Evolutionary conservation across 805 yeast genomes (phyloP).

Genomic region (Candida golubevii): DNA sequence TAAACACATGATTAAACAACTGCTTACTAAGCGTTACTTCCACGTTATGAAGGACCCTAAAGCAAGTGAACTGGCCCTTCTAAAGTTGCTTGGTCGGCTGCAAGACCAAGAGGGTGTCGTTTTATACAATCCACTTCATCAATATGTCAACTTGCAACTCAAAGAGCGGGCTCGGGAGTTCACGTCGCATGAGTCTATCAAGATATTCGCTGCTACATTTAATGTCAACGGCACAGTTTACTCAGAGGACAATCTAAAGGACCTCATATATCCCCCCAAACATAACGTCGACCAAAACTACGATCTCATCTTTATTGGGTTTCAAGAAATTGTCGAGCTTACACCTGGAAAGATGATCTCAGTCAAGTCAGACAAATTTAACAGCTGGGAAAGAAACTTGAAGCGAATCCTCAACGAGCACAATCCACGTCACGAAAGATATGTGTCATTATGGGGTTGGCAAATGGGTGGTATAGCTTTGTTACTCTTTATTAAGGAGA

Average conservation of each 20-base stretch:
- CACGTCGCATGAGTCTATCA: slow-evolving; percentile 36
- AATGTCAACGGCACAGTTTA: slow-evolving; percentile 49
- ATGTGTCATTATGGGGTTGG: slow-evolving; percentile 62
- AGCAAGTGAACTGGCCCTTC: slow-evolving; percentile 39
- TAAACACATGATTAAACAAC: slow-evolving; percentile 30
- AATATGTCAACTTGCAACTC: slow-evolving; percentile 43
- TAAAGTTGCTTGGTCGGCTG: slow-evolving; percentile 46
- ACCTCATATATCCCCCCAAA: slow-evolving; percentile 44
- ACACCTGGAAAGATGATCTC: slow-evolving; percentile 79
- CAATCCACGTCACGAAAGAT: slow-evolving; percentile 36
- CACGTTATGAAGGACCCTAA: slow-evolving; percentile 40
- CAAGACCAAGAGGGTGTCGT: slow-evolving; percentile 43
- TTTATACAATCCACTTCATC: slow-evolving; percentile 52
- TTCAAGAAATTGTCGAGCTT: slow-evolving; percentile 85
- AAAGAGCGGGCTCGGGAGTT: slow-evolving; percentile 37
- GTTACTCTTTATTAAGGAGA: slow-evolving; percentile 60
- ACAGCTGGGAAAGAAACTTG: slow-evolving; percentile 64
- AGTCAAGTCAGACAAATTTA: slow-evolving; percentile 59
- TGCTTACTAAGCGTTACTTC: slow-evolving; percentile 34
- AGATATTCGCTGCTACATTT: slow-evolving; percentile 47
- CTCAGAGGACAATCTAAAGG: slow-evolving; percentile 37
- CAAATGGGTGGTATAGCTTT: slow-evolving; percentile 84
- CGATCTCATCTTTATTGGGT: slow-evolving; percentile 76
- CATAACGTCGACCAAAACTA: slow-evolving; percentile 35
- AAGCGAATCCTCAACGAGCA: slow-evolving; percentile 40